Conservation (phyloP, 768 basidiomycete species). For the Tricholoma bakamatsutake region DNA sequence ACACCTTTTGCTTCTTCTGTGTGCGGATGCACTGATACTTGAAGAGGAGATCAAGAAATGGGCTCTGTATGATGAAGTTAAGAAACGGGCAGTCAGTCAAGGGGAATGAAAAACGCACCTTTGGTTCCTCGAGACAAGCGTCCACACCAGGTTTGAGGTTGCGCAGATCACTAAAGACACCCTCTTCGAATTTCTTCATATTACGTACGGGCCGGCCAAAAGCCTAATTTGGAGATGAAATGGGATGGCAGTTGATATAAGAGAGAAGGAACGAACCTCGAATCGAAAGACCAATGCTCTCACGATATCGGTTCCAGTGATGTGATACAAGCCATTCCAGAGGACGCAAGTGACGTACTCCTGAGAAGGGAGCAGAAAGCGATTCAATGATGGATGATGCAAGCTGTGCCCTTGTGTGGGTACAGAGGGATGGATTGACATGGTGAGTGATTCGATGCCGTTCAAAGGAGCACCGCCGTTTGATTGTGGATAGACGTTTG, state of each 20-base stretch:
- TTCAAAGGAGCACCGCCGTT: background rate
- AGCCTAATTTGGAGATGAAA: slow-evolving; percentile 32
- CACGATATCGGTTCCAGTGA: slow-evolving; percentile 96
- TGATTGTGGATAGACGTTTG: slow-evolving; percentile 7
- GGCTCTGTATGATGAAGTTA: slow-evolving; percentile 58
- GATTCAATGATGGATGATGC: slow-evolving; percentile 75
- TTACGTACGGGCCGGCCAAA: slow-evolving; percentile 88
- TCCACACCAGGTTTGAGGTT: slow-evolving; percentile 93
- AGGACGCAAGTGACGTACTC: slow-evolving; percentile 89
- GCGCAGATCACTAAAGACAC: slow-evolving; percentile 87
- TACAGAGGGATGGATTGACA: slow-evolving; percentile 7
- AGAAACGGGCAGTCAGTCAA: background rate
- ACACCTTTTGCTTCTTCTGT: slow-evolving; percentile 99
- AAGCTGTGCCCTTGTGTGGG: slow-evolving; percentile 30
- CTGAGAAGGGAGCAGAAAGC: slow-evolving; percentile 82
- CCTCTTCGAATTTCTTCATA: slow-evolving; percentile 98
- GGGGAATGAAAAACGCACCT: slow-evolving; percentile 43
- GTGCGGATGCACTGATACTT: slow-evolving; percentile 96
- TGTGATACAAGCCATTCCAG: slow-evolving; percentile 89
- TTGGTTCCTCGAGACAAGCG: slow-evolving; percentile 93
- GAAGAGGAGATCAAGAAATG: slow-evolving; percentile 90
- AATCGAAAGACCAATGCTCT: slow-evolving; percentile 92
- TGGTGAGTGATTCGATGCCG: slow-evolving; percentile 3
- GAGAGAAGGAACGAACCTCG: slow-evolving; percentile 44
- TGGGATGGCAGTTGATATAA: slow-evolving; percentile 10